phyloP scores from a whole-genome alignment of 345 rosid species.

The Crucihimalaya himalaica region DNA sequence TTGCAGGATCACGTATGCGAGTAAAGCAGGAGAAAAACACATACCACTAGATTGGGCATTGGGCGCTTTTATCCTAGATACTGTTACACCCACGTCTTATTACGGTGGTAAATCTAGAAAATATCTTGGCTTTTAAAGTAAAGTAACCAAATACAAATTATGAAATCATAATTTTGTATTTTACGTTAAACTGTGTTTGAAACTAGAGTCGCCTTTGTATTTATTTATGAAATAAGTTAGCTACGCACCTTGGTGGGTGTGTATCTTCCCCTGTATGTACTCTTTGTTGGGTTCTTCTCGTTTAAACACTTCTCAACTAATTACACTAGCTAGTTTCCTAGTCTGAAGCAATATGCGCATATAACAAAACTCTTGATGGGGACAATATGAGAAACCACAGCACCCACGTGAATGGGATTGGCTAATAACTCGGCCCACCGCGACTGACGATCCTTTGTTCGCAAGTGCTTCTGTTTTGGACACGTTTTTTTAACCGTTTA shows the following conservation, averaged over 20 bases:
- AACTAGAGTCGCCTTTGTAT: neutral
- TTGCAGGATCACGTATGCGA: conserved; percentile 59
- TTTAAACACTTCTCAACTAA: no score
- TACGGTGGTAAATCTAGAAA: conserved; percentile 11
- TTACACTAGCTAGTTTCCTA: no score
- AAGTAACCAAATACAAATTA: neutral
- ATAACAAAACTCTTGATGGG: no score
- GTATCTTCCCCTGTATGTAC: neutral
- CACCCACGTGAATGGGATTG: neutral
- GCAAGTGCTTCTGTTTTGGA: neutral
- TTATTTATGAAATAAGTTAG: neutral
- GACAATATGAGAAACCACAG: no score
- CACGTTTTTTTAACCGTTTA: neutral
- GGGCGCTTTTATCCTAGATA: conserved; percentile 77
- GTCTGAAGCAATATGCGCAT: no score
- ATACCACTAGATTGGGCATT: conserved; percentile 84
- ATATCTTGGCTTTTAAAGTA: neutral
- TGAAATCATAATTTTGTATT: neutral
- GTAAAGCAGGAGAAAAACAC: conserved; percentile 47
- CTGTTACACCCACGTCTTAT: conserved; percentile 22
- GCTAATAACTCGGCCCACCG: neutral
- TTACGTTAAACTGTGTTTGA: neutral
- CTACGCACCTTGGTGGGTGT: neutral
- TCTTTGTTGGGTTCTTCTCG: neutral
- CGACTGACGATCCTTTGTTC: neutral